Conservation (phyloP, 163 green algal genomes). For the Coccomyxa subellipsoidea region DNA sequence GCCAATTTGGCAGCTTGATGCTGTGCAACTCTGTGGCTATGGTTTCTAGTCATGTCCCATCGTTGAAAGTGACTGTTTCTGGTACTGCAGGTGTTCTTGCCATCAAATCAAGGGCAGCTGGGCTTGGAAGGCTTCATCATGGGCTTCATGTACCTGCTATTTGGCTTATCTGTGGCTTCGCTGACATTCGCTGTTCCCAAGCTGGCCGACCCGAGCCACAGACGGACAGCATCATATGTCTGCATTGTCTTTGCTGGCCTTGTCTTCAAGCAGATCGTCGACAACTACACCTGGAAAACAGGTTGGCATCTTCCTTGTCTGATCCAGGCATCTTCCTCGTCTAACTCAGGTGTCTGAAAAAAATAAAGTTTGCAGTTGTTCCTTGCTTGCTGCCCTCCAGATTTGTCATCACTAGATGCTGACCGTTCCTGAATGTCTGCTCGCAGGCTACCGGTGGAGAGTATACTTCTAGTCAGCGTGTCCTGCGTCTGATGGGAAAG, state of each 20-base stretch:
- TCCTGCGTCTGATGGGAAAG: neutral
- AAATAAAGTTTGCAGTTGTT: too few relatives aligned
- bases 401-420: too few relatives aligned
- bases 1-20: too few relatives aligned
- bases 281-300: constrained; percentile 32
- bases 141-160: constrained; percentile 37
- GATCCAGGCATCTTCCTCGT: too few relatives aligned
- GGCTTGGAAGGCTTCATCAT: constrained; percentile 82
- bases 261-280: constrained; percentile 14
- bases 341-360: too few relatives aligned
- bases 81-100: constrained; percentile 25
- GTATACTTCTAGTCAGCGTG: neutral
- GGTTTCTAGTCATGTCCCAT: too few relatives aligned
- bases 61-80: neutral
- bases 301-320: neutral
- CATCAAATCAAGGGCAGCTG: constrained; percentile 58
- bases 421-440: too few relatives aligned
- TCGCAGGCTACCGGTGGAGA: constrained; percentile 5
- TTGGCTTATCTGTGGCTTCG: constrained; percentile 9
- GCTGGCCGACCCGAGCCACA: neutral
- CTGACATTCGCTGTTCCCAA: neutral
- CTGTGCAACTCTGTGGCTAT: too few relatives aligned
- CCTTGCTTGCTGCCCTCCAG: too few relatives aligned
- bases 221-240: neutral
- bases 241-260: neutral